A percentile compares a stretch with the other conserved stretches of the same genome.
Evolutionary conservation across 768 basidiomycete genomes (phyloP).

Genomic region (Kwoniella europaea): DNA sequence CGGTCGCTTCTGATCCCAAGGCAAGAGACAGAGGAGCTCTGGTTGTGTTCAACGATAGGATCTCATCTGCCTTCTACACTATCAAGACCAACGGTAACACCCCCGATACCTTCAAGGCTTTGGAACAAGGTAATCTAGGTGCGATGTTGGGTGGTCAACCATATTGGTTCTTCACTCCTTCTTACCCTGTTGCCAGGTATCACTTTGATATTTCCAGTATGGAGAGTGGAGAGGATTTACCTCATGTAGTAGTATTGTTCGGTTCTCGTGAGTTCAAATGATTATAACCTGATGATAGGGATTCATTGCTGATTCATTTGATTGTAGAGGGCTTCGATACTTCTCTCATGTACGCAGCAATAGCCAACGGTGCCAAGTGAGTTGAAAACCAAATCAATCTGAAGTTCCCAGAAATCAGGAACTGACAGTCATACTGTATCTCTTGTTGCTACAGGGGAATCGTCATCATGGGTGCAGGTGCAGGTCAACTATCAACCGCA

Average conservation of each 20-base stretch:
- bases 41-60: slow-evolving; percentile 56
- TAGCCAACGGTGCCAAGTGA: slow-evolving; percentile 34
- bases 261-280: slow-evolving; percentile 20
- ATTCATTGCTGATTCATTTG: too few relatives aligned
- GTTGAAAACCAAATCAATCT: neutral
- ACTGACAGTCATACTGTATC: neutral
- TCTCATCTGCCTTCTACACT: slow-evolving; percentile 52
- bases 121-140: slow-evolving; percentile 56
- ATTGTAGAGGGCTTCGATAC: slow-evolving; percentile 22
- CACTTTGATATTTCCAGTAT: slow-evolving; percentile 57
- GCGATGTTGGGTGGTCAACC: slow-evolving; percentile 37
- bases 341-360: slow-evolving; percentile 21
- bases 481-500: slow-evolving; percentile 29
- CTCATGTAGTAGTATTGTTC: slow-evolving; percentile 43
- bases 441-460: slow-evolving; percentile 21
- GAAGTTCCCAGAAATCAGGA: neutral
- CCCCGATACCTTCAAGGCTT: slow-evolving; percentile 55
- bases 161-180: slow-evolving; percentile 46
- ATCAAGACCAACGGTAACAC: slow-evolving; percentile 50
- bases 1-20: slow-evolving; percentile 35
- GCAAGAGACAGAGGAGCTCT: slow-evolving; percentile 46
- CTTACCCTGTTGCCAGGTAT: slow-evolving; percentile 45
- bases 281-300: neutral
- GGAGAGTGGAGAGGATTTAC: slow-evolving; percentile 18
- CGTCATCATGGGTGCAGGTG: slow-evolving; percentile 45